phyloP scores from a whole-genome alignment of 1,139 yeast genomes.

The Maudiozyma humilis region DNA sequence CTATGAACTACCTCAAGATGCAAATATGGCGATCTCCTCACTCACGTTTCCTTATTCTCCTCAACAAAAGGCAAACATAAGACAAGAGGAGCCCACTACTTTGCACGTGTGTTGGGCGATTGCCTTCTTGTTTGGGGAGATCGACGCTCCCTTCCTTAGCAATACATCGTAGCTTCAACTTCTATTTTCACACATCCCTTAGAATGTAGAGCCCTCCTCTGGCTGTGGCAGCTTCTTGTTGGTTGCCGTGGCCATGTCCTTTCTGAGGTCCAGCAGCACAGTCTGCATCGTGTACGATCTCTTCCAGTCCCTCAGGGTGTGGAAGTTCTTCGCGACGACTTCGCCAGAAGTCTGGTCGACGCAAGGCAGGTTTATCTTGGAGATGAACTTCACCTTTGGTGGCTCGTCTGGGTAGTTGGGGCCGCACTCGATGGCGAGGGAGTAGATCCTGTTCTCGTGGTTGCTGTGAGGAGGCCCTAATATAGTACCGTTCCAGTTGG shows the following conservation, averaged over 20 bases:
- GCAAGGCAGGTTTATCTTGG: constrained; percentile 84
- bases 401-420: constrained; percentile 82
- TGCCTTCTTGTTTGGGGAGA: too few relatives aligned
- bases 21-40: too few relatives aligned
- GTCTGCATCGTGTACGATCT: constrained; percentile 88
- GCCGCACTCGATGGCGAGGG: constrained; percentile 74
- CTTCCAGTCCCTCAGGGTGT: constrained; percentile 76
- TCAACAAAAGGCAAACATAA: too few relatives aligned
- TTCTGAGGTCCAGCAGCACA: constrained; percentile 75
- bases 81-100: too few relatives aligned
- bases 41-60: too few relatives aligned
- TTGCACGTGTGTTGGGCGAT: too few relatives aligned
- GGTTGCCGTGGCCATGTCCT: constrained; percentile 74
- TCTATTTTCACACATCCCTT: not conserved
- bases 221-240: constrained; percentile 89
- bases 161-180: not conserved
- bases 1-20: too few relatives aligned
- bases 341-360: constrained; percentile 61
- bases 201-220: constrained; percentile 70
- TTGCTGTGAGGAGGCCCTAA: constrained; percentile 94
- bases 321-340: constrained; percentile 54
- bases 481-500: constrained; percentile 92
- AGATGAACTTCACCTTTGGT: constrained; percentile 69
- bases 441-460: constrained; percentile 90
- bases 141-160: not conserved